These are phyloP conservation scores for Hemileia vastatrix DNA, from an alignment of 1,284 basidiomycete genomes.

Conservation along the genomic window DNA sequence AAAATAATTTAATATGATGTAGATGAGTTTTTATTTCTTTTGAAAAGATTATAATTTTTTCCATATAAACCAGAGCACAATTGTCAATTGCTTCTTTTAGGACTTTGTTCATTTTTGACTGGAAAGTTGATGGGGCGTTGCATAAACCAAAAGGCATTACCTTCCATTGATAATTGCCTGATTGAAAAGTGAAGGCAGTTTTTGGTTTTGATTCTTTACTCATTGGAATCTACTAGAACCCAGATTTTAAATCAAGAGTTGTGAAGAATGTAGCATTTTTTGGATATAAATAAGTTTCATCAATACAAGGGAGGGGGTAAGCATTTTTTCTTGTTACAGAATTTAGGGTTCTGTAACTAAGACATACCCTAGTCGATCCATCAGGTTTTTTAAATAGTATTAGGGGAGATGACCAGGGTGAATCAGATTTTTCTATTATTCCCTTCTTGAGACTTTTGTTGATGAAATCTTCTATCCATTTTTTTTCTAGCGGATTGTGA, in stretches of 20 bases:
- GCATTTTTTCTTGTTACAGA: background rate
- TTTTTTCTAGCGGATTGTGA: background rate
- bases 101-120: conserved; percentile 39
- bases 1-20: background rate
- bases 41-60: background rate
- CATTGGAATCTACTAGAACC: background rate
- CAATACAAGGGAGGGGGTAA: background rate
- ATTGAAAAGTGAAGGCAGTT: background rate
- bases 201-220: background rate
- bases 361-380: background rate
- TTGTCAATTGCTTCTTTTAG: background rate
- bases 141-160: conserved; percentile 22
- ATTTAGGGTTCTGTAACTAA: conserved; percentile 1
- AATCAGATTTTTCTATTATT: background rate
- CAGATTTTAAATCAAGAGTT: background rate
- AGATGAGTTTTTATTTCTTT: background rate
- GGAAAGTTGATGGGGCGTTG: conserved; percentile 31
- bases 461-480: background rate
- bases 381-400: too few species aligned
- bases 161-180: background rate
- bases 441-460: background rate
- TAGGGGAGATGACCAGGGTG: background rate
- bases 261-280: background rate
- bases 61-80: background rate
- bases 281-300: background rate